Percentiles rank a stretch among this genome's conserved stretches.
phyloP scores from a whole-genome alignment of 2,329 filamentous ascomycete species.

The Neodidymelliopsis sp. region DNA sequence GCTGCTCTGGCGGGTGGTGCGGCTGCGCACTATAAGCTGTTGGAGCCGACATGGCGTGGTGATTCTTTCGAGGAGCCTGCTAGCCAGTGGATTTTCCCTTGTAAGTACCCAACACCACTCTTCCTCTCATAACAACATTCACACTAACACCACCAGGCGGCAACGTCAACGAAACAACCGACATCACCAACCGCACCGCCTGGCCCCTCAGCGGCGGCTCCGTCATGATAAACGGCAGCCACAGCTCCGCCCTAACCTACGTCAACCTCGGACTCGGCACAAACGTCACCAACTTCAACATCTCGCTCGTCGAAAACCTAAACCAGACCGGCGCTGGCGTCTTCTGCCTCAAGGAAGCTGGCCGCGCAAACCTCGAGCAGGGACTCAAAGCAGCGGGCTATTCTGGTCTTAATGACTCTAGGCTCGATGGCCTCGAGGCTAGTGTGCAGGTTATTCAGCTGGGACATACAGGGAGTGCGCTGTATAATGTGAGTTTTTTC shows the following conservation, averaged over 20 bases:
- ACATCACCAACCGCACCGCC: slow-evolving; percentile 52
- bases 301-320: slow-evolving; percentile 53
- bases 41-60: slow-evolving; percentile 53
- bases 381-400: slow-evolving; percentile 37
- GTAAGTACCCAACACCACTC: slow-evolving; percentile 32
- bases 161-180: slow-evolving; percentile 49
- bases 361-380: slow-evolving; percentile 32
- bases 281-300: slow-evolving; percentile 55
- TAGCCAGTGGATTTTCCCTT: slow-evolving; percentile 53
- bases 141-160: slow-evolving; percentile 41
- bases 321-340: slow-evolving; percentile 59
- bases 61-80: slow-evolving; percentile 48
- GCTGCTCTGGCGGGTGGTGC: slow-evolving; percentile 40
- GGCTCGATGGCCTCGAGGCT: slow-evolving; percentile 51
- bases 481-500: slow-evolving; percentile 52
- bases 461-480: slow-evolving; percentile 47
- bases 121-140: not conserved
- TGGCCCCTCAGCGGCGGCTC: slow-evolving; percentile 57
- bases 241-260: slow-evolving; percentile 55
- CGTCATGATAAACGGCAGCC: slow-evolving; percentile 51
- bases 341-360: slow-evolving; percentile 54
- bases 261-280: slow-evolving; percentile 56
- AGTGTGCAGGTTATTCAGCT: slow-evolving; percentile 57
- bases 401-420: slow-evolving; percentile 24
- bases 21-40: slow-evolving; percentile 54